Evolutionary conservation across 176 grass and related monocot genomes (phyloP).

Genomic region (Avena sativa): DNA sequence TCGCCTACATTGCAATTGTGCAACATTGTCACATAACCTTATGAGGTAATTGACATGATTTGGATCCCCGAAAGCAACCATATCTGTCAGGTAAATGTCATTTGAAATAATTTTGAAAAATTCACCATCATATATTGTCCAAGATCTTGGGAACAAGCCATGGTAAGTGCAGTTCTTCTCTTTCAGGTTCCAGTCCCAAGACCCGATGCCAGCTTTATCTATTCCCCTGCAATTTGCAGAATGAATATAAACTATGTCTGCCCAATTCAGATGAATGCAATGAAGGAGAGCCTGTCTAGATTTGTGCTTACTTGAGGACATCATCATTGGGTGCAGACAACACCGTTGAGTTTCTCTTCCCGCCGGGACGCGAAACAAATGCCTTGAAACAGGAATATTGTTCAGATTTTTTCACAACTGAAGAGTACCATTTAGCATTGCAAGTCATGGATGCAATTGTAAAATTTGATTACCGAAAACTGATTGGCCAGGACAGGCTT

Average conservation of each 20-base stretch:
- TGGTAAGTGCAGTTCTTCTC: slow-evolving; percentile 63
- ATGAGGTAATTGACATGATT: neutral
- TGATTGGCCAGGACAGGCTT: slow-evolving; percentile 66
- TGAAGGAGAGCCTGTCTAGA: neutral
- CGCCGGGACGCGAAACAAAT: slow-evolving; percentile 62
- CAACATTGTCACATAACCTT: neutral
- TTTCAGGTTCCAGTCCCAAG: slow-evolving; percentile 78
- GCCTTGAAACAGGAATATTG: slow-evolving; percentile 35
- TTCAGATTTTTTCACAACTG: neutral
- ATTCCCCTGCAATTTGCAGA: slow-evolving; percentile 46
- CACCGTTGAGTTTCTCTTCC: slow-evolving; percentile 59
- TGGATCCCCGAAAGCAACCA: neutral
- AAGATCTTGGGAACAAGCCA: slow-evolving; percentile 70
- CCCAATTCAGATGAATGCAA: neutral
- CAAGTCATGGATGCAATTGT: neutral
- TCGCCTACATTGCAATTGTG: slow-evolving; percentile 45
- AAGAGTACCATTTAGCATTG: neutral
- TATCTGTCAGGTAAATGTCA: neutral
- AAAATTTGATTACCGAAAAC: slow-evolving; percentile 62
- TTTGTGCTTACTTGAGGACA: slow-evolving; percentile 54
- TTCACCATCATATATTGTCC: slow-evolving; percentile 76
- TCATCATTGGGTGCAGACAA: slow-evolving; percentile 53
- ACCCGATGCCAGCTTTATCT: slow-evolving; percentile 49
- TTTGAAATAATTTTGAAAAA: neutral
- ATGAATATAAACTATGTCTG: neutral